Evolutionary conservation across 2,329 filamentous ascomycete genomes (phyloP), one percentile per base, ranked within the genome.

Genomic region (Colletotrichum echinochloae): DNA sequence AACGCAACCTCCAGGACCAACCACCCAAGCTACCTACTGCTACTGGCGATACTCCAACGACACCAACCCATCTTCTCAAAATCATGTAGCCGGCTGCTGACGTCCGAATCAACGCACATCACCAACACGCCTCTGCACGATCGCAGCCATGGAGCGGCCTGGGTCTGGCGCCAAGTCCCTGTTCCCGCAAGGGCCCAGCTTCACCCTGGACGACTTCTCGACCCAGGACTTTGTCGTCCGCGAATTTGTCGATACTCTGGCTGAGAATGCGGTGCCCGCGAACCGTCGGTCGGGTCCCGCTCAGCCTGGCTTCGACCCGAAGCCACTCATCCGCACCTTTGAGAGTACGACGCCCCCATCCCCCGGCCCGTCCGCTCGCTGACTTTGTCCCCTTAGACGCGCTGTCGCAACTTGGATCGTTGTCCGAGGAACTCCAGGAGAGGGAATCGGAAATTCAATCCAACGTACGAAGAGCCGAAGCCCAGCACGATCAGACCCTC

Each of bases 181-280:
- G 78, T 95, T 93, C 79, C 91, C 92, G 67, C 90, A 90, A 80
- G 93, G 91, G 48, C 93, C 94, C 71, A 92, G 88, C 80, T 98
- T 98, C 83, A 94, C 90, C 12, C 87, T 98, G 72, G 94, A 97
- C 54, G 94, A 95, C 83, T 94, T 95, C 81, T 93, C 93, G 67
- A 93, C 87, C 79, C 93, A 93, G 77, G 96, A 98, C 83, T 99
- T 98, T 78, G 98, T 98, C 73, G 95, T 98, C 74, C 94, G 97
- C 78, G 96, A 99, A 83, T 99, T 99, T 79, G 91, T 99, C 76
- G 97, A 99, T 80, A 90, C 91, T 61, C 90, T 99, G 68, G 96
- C 95, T 60, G 95, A 98, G 73, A 92, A 87, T 75, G 93, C 94
- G 28, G 88, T 94, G 44, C 91, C 93, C n/a, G 85, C 87, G 28